Evolutionary conservation across 2,329 filamentous ascomycete species (phyloP).

Genomic region (Apiospora kogelbergensis): DNA sequence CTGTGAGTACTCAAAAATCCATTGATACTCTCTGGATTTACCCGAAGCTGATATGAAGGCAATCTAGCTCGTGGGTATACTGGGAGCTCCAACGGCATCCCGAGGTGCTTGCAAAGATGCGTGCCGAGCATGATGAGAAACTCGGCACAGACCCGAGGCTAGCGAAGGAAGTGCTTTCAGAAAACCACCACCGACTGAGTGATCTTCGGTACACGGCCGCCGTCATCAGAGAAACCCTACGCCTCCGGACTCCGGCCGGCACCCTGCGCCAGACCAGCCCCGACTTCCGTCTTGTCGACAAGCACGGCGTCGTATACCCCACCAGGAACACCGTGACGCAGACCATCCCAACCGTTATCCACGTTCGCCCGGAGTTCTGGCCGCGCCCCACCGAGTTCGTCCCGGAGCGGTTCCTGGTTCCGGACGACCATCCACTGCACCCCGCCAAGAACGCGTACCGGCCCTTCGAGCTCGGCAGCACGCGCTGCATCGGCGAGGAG

Average conservation of each 20-base stretch:
- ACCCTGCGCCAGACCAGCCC: conserved; percentile 34
- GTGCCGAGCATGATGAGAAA: conserved; percentile 33
- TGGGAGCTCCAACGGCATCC: conserved; percentile 18
- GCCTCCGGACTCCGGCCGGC: conserved; percentile 48
- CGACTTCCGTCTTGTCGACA: conserved; percentile 37
- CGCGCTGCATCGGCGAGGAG: conserved; percentile 36
- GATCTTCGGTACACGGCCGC: conserved; percentile 50
- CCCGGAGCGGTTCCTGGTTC: conserved; percentile 43
- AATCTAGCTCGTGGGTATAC: conserved; percentile 15
- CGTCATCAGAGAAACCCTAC: conserved; percentile 52
- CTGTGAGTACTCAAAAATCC: conserved; percentile 2
- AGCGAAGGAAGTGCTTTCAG: conserved; percentile 35
- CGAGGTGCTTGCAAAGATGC: conserved; percentile 15
- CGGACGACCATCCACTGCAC: conserved; percentile 20
- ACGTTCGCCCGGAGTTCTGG: conserved; percentile 36
- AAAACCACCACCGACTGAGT: conserved; percentile 45
- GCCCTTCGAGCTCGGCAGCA: conserved; percentile 38
- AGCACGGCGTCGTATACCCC: conserved; percentile 37
- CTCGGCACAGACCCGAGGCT: conserved; percentile 41
- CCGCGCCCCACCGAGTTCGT: conserved; percentile 36
- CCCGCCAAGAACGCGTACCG: conserved; percentile 28
- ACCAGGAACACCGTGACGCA: conserved; percentile 29
- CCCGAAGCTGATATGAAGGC: too few relatives aligned
- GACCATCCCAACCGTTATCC: conserved; percentile 22
- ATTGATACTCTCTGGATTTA: background rate